Evolutionary conservation across 495 filamentous ascomycete genomes (phyloP), one percentile per base, ranked within the genome.

Genomic region (Daldinia vernicosa): DNA sequence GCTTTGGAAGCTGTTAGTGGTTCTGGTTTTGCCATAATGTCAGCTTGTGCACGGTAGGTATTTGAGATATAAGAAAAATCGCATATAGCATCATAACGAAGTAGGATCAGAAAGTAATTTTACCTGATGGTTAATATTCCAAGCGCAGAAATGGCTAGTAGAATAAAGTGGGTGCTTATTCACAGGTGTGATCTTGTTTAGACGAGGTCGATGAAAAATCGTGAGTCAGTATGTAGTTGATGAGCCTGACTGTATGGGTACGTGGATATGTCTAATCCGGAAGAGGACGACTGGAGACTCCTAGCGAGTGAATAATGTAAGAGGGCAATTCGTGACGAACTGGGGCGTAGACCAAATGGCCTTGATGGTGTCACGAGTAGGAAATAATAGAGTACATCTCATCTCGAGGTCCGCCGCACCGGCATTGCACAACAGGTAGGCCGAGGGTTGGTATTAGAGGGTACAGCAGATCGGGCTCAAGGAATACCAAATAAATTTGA

Each of bases 371-470:
- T 43, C 24, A 75, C 66, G 22, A 50, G 12, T 40, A 53, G 59
- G 57, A 65, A 14, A 60, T 53, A 40, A 51, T 67, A 62, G 33
- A 58, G 53, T 17, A 47, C 57, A 60, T 66, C 53, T 66, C 54
- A 60, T 70, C 50, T 56, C 39, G 43, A 63, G 59, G 50, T 32
- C 55, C 51, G 43, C 72, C 60, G 50, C 47, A 71, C 33, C 56
- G 69, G 66, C 60, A 62, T 70, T 64, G 56, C 68, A 70, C 66
- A 51, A 64, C 59, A 45, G 37, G 63, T 24, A 69, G 37, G 35
- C 60, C 30, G 52, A 63, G 55, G 35, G 47, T 62, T 39, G 39
- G 62, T 67, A 59, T n/a, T 61, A 60, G 74, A 74, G 57, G 6
- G 62, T 51, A 76, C 74, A 64, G 40, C 68, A 64, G 67, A 22